A percentile compares a stretch with the other conserved stretches of the same genome.
These are phyloP conservation scores for Umbelopsis vinacea DNA, from an alignment of 192 early-diverging fungal species.

Conservation along the genomic window DNA sequence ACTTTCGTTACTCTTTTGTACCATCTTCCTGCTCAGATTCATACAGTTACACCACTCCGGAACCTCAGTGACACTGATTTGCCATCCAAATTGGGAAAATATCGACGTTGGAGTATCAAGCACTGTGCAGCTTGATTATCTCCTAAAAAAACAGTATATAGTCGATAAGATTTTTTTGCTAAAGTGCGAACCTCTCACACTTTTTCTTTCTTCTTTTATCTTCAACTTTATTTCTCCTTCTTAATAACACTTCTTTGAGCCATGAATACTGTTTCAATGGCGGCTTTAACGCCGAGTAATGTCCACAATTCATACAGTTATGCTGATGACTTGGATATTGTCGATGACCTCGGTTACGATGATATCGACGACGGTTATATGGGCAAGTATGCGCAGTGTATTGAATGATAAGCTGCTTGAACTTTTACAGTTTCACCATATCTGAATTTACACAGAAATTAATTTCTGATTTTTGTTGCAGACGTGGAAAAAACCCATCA, in stretches of 20 bases:
- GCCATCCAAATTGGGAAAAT: too few relatives aligned
- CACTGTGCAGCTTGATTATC: too few relatives aligned
- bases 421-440: neutral
- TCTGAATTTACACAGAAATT: too few relatives aligned
- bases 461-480: slow-evolving; percentile 13
- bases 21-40: too few relatives aligned
- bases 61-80: too few relatives aligned
- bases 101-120: too few relatives aligned
- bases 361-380: slow-evolving; percentile 37
- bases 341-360: slow-evolving; percentile 38
- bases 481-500: slow-evolving; percentile 16
- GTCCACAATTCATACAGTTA: neutral
- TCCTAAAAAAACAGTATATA: too few relatives aligned
- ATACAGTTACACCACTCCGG: too few relatives aligned
- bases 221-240: neutral
- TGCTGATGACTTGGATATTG: slow-evolving; percentile 30
- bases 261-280: neutral
- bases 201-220: slow-evolving; percentile 12
- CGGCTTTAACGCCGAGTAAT: slow-evolving; percentile 1
- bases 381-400: slow-evolving; percentile 24
- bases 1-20: too few relatives aligned
- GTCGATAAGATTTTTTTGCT: slow-evolving; percentile 1
- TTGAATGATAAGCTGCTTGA: neutral
- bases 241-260: too few relatives aligned
- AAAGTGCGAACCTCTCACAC: neutral